These are phyloP conservation scores for Hansenula sp. DNA, from an alignment of 1,139 yeast species.

Conservation along the genomic window DNA sequence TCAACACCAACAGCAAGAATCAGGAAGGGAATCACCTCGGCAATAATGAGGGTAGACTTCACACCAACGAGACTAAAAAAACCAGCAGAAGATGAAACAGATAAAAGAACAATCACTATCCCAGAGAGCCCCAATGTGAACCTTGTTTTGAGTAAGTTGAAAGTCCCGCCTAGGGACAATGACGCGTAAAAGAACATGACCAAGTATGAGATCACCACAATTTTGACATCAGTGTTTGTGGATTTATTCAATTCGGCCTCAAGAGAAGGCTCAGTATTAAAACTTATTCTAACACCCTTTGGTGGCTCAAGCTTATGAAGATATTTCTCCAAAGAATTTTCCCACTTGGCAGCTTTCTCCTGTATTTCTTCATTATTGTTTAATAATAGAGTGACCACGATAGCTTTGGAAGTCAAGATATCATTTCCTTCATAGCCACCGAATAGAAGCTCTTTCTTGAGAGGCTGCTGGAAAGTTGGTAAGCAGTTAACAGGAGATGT, in stretches of 20 bases:
- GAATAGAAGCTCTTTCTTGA: conserved; percentile 67
- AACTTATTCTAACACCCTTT: conserved; percentile 60
- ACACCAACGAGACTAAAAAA: conserved; percentile 70
- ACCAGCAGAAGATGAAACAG: conserved; percentile 82
- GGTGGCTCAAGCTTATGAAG: conserved; percentile 40
- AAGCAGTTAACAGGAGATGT: conserved; percentile 84
- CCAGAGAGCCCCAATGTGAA: conserved; percentile 80
- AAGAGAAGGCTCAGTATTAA: conserved; percentile 78
- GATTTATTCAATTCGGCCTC: conserved; percentile 81
- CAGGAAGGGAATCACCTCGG: conserved; percentile 95
- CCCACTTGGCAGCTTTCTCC: conserved; percentile 57
- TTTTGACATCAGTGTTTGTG: conserved; percentile 72
- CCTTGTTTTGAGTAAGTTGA: conserved; percentile 53
- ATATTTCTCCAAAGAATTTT: conserved; percentile 52
- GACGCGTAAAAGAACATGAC: conserved; percentile 92
- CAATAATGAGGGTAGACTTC: conserved; percentile 86
- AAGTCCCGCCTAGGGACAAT: conserved; percentile 67
- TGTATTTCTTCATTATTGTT: conserved; percentile 44
- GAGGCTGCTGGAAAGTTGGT: conserved; percentile 88
- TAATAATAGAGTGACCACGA: conserved; percentile 69
- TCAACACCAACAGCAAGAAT: conserved; percentile 94
- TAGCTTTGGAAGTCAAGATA: conserved; percentile 60
- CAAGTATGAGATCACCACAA: conserved; percentile 70
- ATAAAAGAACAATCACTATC: conserved; percentile 70
- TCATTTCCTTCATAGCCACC: conserved; percentile 48